These are phyloP conservation scores for Acarospora socialis DNA, from an alignment of 2,329 filamentous ascomycete species.

Conservation along the genomic window DNA sequence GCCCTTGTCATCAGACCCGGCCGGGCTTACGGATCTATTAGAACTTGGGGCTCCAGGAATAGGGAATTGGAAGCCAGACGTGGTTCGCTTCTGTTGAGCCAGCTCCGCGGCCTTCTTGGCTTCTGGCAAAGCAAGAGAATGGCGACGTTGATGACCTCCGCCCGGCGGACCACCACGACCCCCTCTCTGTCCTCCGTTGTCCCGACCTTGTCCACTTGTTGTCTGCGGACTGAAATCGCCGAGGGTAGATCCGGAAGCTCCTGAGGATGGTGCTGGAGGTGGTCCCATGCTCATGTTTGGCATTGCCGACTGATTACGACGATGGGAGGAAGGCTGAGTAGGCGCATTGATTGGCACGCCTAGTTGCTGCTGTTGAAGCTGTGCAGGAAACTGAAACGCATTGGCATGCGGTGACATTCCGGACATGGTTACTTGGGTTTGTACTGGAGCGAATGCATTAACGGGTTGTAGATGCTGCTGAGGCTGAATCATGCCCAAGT, in stretches of 20 bases:
- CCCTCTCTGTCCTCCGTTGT: slow-evolving; percentile 55
- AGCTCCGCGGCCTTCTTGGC: slow-evolving; percentile 95
- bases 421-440: slow-evolving; percentile 52
- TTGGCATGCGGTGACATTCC: slow-evolving; percentile 61
- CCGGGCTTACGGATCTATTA: slow-evolving; percentile 43
- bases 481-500: slow-evolving; percentile 86
- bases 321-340: slow-evolving; percentile 70
- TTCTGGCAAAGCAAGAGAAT: slow-evolving; percentile 86
- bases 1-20: slow-evolving; percentile 37
- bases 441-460: slow-evolving; percentile 60
- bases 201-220: slow-evolving; percentile 38
- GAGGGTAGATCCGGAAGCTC: slow-evolving; percentile 63
- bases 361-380: slow-evolving; percentile 38
- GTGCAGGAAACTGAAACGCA: slow-evolving; percentile 75
- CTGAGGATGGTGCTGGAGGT: slow-evolving; percentile 81
- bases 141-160: slow-evolving; percentile 76
- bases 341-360: slow-evolving; percentile 62
- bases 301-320: slow-evolving; percentile 93
- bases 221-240: slow-evolving; percentile 60
- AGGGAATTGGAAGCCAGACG: slow-evolving; percentile 89
- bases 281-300: slow-evolving; percentile 85
- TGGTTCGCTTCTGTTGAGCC: slow-evolving; percentile 91
- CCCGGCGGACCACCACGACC: slow-evolving; percentile 57
- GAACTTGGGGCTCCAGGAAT: slow-evolving; percentile 48
- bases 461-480: slow-evolving; percentile 65